Evolutionary conservation across 805 yeast species (phyloP), one percentile per base, ranked within the genome.

Genomic region (Lipomyces yamadae): DNA sequence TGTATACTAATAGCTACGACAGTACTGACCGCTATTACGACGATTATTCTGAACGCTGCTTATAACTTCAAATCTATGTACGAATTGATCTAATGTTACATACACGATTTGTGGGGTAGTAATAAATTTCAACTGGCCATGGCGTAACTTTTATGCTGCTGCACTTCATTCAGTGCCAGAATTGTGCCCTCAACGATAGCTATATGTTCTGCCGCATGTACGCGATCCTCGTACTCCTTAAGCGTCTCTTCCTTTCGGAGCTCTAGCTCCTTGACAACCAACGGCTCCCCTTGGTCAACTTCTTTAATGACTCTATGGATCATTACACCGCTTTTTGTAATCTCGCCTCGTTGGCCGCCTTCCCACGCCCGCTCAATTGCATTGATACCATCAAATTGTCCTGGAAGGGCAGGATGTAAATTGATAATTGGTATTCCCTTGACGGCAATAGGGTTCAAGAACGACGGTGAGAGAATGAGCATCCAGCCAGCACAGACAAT

Each of bases 401-500:
- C 97, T 0, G 99, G 99, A 67, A 95, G 85, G 0, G 99, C 98
- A 4, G 99, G 99, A 77, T 95, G 99, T 67, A 95, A 81, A 75
- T 95, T 95, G 74, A 95, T 92, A 70, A 95, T 93, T 48, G 93
- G 91, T 35, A 92, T 83, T 1, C 83, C 80, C 2, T 83, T 85
- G 2, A 83, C 76, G 60, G 81, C 85, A 42, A 93, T 78, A 2
- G 93, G 92, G 52, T 81, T 79, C 67, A 95, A 81, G 72, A 92
- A 92, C 29, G 85, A 82, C 2, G 91, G 87, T 0, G 97, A 90
- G 67, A 95, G 82, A 66, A 95, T 95, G 61, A 95, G 84, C 93
- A 95, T 88, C 99, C 99, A 95, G 1, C 99, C 99, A 3, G 99
- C 99, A 79, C 99, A 95, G 4, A 95, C 98, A 53, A 95, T 87